Percentiles rank a stretch among this genome's conserved stretches.
Conservation (phyloP, 2,329 filamentous ascomycete genomes). For the Mollisiaceae sp. region DNA sequence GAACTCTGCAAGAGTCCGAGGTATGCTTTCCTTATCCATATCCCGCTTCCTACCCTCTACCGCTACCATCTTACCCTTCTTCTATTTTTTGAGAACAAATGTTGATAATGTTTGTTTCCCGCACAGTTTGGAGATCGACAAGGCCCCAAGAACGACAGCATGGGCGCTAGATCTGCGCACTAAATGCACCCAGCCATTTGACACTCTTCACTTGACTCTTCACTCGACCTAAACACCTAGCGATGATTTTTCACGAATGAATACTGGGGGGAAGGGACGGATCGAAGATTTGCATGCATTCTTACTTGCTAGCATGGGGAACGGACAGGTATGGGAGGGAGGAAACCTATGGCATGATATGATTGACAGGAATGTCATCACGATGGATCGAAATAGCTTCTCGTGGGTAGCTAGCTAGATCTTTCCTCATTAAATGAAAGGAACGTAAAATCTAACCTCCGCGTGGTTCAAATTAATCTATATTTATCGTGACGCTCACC, state of each 20-base stretch:
- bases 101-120: conserved; percentile 20
- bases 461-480: too few relatives aligned
- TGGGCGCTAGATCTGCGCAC: conserved; percentile 36
- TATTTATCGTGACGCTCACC: too few relatives aligned
- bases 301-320: conserved; percentile 11
- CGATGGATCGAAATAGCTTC: conserved; percentile 5
- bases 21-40: conserved; percentile 48
- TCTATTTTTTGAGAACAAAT: conserved; percentile 10
- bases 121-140: conserved; percentile 42
- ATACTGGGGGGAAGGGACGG: conserved; percentile 9
- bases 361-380: conserved; percentile 1
- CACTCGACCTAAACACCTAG: not conserved
- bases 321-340: not conserved
- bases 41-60: not conserved
- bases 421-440: not conserved
- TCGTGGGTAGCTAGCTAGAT: not conserved
- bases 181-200: conserved; percentile 26
- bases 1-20: conserved; percentile 66
- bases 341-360: conserved; percentile 15
- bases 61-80: not conserved
- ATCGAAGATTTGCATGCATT: conserved; percentile 2
- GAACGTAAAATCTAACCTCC: not conserved
- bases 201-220: too few relatives aligned
- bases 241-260: not conserved
- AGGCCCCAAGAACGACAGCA: conserved; percentile 44